These are phyloP conservation scores for Aquanectria penicillioides DNA, from an alignment of 2,329 filamentous ascomycete species.

Conservation along the genomic window DNA sequence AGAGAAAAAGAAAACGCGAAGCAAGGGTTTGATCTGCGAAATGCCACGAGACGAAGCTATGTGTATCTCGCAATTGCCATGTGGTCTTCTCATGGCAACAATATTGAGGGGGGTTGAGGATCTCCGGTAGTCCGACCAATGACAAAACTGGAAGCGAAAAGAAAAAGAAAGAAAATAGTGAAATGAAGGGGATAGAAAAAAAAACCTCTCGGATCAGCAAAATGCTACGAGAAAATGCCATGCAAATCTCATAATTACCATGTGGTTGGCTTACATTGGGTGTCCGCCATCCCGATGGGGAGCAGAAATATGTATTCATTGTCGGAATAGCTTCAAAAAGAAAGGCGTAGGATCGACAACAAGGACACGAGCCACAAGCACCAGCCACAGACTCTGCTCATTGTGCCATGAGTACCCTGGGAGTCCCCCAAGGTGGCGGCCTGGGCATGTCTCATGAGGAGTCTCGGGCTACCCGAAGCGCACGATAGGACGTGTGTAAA, in stretches of 20 bases:
- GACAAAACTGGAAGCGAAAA: no score
- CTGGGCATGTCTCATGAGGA: conserved; percentile 1
- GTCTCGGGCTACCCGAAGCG: conserved; percentile 9
- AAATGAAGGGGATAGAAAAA: not conserved
- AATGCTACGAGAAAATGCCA: not conserved
- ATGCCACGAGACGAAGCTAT: no score
- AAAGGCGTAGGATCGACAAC: not conserved
- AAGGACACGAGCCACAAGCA: not conserved
- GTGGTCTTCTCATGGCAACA: no score
- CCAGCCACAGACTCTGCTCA: not conserved
- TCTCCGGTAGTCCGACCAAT: no score
- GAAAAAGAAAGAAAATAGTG: not conserved
- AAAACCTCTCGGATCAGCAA: no score
- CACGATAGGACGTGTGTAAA: conserved; percentile 1
- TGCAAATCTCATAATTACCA: not conserved
- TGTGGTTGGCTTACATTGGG: conserved; percentile 1
- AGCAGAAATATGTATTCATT: not conserved
- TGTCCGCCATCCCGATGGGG: not conserved
- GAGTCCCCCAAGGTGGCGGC: not conserved
- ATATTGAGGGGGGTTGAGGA: no score
- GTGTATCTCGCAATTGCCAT: no score
- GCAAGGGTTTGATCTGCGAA: no score
- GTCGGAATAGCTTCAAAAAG: conserved; percentile 1
- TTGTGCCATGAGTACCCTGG: not conserved
- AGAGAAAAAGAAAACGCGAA: not conserved